Evolutionary conservation across 306 rosid species (phyloP), one percentile per base, ranked within the genome.

Genomic region (Cucurbita argyrosperma): DNA sequence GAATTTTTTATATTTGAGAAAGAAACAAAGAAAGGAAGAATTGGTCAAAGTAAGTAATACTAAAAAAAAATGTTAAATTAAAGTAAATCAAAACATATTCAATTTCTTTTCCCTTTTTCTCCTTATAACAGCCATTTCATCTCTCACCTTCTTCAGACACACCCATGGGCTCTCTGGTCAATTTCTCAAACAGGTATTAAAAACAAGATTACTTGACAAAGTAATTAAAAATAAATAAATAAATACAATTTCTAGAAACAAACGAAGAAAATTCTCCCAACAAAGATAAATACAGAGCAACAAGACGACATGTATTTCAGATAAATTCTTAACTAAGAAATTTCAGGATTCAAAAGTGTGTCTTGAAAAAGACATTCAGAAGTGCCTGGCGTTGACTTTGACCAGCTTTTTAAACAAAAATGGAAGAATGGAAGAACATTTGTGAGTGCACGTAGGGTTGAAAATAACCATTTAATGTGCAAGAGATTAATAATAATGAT

Each of bases 21-120:
- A 7, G 3, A 62, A 38, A 62, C 12, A 38, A 15, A 88, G 92
- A 85, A 88, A 85, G 83, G 76, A 83, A 84, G 83, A 86, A 80
- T 75, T 66, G 88, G 91, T 87, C 86, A 87, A 87, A 87, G 85
- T 67, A 72, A 18, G 51, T 75, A 63, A 79, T 85, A 79, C 90
- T 84, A 90, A 90, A 19, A 67, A 19, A 21, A 60, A 49, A 66
- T 18, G 10, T 10, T 16, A 43, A 43, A 66, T 18, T 11, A 43
- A 67, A 67, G 40, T 35, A 62, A 15, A 39, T 62, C 26, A 86
- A 92, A 71, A 75, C 66, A 66, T 75, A 72, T 71, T 75, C 84
- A 79, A 47, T 79, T 72, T 74, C 49, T 30, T 26, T 30, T 30
- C 35, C 35, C 35, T 30, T 30, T 30, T 30, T 30, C 0, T 30